A percentile compares a stretch with the other conserved stretches of the same genome.
Evolutionary conservation across 2,329 filamentous ascomycete genomes (phyloP).

Genomic region (Alternaria postmessia): DNA sequence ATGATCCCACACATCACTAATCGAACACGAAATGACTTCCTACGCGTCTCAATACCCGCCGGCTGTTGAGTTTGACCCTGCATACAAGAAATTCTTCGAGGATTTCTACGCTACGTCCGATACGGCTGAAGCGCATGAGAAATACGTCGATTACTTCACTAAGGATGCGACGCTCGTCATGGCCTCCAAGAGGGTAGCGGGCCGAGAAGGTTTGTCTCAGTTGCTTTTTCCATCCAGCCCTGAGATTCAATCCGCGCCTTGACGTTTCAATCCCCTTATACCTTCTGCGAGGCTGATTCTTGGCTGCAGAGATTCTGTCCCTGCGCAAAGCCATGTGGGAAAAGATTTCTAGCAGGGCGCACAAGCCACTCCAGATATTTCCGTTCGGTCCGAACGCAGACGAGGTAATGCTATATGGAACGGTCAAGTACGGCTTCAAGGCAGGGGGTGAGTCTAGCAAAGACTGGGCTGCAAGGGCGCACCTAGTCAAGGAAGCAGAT

Average conservation of each 20-base stretch:
- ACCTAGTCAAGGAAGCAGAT: conserved; percentile 60
- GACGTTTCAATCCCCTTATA: neutral
- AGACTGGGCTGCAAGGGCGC: conserved; percentile 65
- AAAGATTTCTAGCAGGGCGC: conserved; percentile 57
- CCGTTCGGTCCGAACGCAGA: conserved; percentile 57
- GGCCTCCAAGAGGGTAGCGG: conserved; percentile 58
- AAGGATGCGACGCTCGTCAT: conserved; percentile 61
- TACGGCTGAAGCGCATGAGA: conserved; percentile 57
- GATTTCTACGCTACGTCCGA: conserved; percentile 58
- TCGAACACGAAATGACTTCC: conserved; percentile 29
- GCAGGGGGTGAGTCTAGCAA: conserved; percentile 57
- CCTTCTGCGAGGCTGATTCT: conserved; percentile 2
- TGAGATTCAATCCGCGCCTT: neutral
- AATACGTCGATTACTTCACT: conserved; percentile 60
- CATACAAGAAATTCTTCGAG: conserved; percentile 56
- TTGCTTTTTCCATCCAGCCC: conserved; percentile 6
- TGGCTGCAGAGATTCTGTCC: conserved; percentile 57
- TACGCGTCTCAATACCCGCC: conserved; percentile 50
- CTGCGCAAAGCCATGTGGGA: conserved; percentile 64
- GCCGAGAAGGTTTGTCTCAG: conserved; percentile 53
- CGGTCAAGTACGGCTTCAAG: conserved; percentile 62
- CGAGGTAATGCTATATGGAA: conserved; percentile 64
- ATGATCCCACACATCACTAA: conserved; percentile 1
- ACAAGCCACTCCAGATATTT: conserved; percentile 59
- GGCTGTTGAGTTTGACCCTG: conserved; percentile 48